phyloP scores from a whole-genome alignment of 208 protist genomes.

The Acanthamoeba castellanii region DNA sequence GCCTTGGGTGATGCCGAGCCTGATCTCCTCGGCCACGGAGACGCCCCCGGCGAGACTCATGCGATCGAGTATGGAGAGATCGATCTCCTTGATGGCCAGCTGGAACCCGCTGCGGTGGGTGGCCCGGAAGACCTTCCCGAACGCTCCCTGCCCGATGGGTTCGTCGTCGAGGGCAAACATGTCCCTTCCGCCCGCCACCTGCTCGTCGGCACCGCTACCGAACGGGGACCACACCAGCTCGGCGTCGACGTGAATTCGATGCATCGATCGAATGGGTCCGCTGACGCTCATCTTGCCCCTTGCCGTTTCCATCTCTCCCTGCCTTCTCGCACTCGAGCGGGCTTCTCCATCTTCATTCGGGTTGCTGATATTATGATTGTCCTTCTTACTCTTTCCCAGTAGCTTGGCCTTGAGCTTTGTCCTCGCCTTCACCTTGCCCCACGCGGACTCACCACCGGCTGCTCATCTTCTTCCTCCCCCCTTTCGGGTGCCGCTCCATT shows the following conservation, averaged over 20 bases:
- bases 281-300: slow-evolving; percentile 19
- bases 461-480: slow-evolving; percentile 2
- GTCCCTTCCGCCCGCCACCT: not conserved
- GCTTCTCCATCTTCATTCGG: not conserved
- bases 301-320: not conserved
- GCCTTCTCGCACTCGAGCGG: not conserved
- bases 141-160: slow-evolving; percentile 70
- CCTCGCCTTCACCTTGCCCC: slow-evolving; percentile 8
- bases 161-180: slow-evolving; percentile 26
- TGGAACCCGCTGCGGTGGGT: slow-evolving; percentile 70
- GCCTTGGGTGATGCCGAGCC: slow-evolving; percentile 59
- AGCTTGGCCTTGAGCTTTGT: slow-evolving; percentile 26
- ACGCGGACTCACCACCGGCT: not conserved
- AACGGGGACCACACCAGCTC: slow-evolving; percentile 70
- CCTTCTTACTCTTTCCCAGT: not conserved
- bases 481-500: not conserved
- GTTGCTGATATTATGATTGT: not conserved
- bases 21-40: slow-evolving; percentile 31
- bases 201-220: not conserved
- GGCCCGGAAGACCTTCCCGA: slow-evolving; percentile 66
- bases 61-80: slow-evolving; percentile 61
- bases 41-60: slow-evolving; percentile 7
- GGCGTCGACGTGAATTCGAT: slow-evolving; percentile 62
- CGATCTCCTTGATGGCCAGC: slow-evolving; percentile 75
- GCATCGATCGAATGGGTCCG: slow-evolving; percentile 12